Conservation (phyloP, 1,284 basidiomycete species). For the Anthracocystis panici-leucophaei region DNA sequence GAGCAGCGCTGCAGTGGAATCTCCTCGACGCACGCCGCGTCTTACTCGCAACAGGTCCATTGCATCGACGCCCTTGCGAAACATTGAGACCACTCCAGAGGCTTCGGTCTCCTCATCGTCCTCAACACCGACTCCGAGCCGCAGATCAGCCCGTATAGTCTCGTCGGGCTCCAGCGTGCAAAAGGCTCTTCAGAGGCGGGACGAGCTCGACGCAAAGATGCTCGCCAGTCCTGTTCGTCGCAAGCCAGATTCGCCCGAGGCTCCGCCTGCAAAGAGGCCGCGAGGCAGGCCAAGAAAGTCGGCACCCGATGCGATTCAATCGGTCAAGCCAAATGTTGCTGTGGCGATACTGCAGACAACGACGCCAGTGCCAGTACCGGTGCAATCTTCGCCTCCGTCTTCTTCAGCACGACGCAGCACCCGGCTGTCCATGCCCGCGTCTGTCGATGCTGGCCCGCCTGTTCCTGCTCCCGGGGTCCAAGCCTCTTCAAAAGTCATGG, state of each 20-base stretch:
- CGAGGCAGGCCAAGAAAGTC: slow-evolving; percentile 26
- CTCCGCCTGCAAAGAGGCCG: slow-evolving; percentile 10
- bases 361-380: neutral
- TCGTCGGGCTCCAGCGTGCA: slow-evolving; percentile 47
- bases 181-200: slow-evolving; percentile 41
- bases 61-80: slow-evolving; percentile 6
- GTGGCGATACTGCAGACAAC: neutral
- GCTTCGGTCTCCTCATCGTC: slow-evolving; percentile 11
- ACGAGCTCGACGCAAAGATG: slow-evolving; percentile 47
- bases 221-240: slow-evolving; percentile 21
- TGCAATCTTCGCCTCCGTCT: slow-evolving; percentile 4
- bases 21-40: slow-evolving; percentile 5
- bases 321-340: neutral
- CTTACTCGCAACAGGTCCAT: neutral
- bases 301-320: neutral
- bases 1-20: neutral
- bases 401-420: slow-evolving; percentile 26
- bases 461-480: neutral
- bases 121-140: slow-evolving; percentile 27
- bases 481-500: neutral
- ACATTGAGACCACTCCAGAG: slow-evolving; percentile 4
- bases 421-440: slow-evolving; percentile 24
- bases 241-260: slow-evolving; percentile 25
- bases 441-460: neutral
- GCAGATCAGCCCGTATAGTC: slow-evolving; percentile 44